These are phyloP conservation scores for Lentinula guzmanii DNA, from an alignment of 768 basidiomycete species.

Conservation along the genomic window DNA sequence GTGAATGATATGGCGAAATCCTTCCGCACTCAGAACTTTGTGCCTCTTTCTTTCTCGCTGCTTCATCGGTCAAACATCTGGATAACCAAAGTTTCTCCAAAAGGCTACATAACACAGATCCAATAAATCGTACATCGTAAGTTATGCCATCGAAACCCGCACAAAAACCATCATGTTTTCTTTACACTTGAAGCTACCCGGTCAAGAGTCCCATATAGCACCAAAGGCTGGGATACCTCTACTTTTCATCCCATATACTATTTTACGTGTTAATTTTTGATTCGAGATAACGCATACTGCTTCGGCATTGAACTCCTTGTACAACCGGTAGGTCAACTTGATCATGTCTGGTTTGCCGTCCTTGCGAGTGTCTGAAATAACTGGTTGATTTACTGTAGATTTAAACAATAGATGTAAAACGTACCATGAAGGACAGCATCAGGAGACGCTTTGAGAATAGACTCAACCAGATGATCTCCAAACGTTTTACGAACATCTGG, in stretches of 20 bases:
- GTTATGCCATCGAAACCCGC: neutral
- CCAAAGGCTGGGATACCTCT: slow-evolving; percentile 58
- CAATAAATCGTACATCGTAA: neutral
- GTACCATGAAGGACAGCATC: slow-evolving; percentile 52
- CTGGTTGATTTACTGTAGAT: neutral
- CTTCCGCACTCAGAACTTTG: neutral
- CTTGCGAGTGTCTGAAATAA: slow-evolving; percentile 30
- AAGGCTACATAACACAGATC: neutral
- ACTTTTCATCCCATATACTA: slow-evolving; percentile 56
- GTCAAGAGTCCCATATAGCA: slow-evolving; percentile 53
- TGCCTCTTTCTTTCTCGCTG: neutral
- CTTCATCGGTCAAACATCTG: neutral
- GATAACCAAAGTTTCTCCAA: neutral
- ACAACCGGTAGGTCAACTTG: slow-evolving; percentile 38
- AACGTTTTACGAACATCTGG: slow-evolving; percentile 58
- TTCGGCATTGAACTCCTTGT: slow-evolving; percentile 42
- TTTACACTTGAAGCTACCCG: neutral
- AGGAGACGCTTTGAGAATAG: slow-evolving; percentile 47
- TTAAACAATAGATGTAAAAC: slow-evolving; percentile 9
- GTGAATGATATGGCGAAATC: neutral
- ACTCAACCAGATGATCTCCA: slow-evolving; percentile 53
- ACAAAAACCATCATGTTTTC: no score
- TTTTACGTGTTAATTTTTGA: slow-evolving; percentile 47
- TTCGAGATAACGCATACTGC: slow-evolving; percentile 58
- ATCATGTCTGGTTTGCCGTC: slow-evolving; percentile 46